phyloP scores from a whole-genome alignment of 306 rosid genomes.

The Fragaria nilgerrensis region DNA sequence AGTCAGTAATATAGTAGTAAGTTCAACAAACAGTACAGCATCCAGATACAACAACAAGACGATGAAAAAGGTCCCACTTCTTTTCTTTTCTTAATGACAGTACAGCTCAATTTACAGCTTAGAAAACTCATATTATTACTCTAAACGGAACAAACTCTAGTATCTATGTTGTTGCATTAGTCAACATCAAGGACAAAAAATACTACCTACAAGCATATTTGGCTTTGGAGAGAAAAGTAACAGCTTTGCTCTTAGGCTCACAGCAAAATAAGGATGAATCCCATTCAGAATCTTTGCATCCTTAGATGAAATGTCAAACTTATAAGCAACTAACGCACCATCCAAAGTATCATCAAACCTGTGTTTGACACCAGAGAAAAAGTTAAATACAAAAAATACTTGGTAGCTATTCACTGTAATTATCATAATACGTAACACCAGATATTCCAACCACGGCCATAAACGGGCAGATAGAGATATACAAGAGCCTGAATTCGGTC shows the following conservation, averaged over 20 bases:
- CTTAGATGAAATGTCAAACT: constrained; percentile 29
- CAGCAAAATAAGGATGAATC: constrained; percentile 56
- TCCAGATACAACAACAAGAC: background rate
- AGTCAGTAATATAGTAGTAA: constrained; percentile 20
- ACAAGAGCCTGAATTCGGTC: background rate
- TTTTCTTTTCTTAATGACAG: background rate
- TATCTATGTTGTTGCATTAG: background rate
- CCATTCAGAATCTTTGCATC: constrained; percentile 32
- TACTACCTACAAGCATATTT: constrained; percentile 77
- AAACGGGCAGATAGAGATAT: background rate
- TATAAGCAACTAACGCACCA: constrained; percentile 50
- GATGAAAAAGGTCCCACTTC: background rate
- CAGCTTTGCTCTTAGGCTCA: constrained; percentile 48
- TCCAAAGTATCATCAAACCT: constrained; percentile 66
- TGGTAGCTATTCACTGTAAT: background rate
- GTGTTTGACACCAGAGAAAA: constrained; percentile 21
- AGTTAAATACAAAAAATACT: constrained; percentile 4
- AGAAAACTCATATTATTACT: background rate
- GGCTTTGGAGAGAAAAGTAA: constrained; percentile 81
- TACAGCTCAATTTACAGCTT: background rate
- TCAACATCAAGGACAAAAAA: background rate
- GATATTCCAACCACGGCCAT: background rate
- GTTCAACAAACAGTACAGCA: background rate
- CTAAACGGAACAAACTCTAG: background rate
- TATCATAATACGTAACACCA: background rate